Evolutionary conservation across 176 grass and related monocot genomes (phyloP), one percentile per base, ranked within the genome.

Genomic region (Carex pumila): DNA sequence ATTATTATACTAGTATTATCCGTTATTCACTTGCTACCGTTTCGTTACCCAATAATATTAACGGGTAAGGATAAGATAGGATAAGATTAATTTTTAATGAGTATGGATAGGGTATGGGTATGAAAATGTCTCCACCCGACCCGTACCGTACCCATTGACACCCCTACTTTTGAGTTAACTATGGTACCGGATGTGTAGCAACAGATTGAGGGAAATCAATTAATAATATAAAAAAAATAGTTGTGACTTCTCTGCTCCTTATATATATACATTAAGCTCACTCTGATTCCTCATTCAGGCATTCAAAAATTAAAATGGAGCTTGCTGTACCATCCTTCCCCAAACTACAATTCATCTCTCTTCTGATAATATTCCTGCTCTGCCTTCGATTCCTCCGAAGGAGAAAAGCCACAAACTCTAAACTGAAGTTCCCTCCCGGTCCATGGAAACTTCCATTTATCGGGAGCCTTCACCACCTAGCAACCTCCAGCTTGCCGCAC

Each of bases 391-490:
- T 65, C 7, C 59, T 82, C 19, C 41, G 7, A 11, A 22, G 11
- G 41, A 82, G 43, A 11, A 65, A 50, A 82, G 13, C 22, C 13
- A 45, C 37, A 66, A 82, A 82, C 37, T 10, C 9, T 82, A 66
- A 31, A 6, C 67, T 5, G 7, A 75, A 85, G 25, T 36, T 85
- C 30, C 91, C 83, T 4, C 85, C 91, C 11, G 85, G 88, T 12
- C 91, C 91, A 17, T 80, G 85, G 79, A 85, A 66, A 36, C 79
- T 87, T 0, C 91, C 88, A 3, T 4, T 88, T 18, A 83, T 92
- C 29, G 88, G 88, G 14, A 87, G 82, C 79, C 79, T 92, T 30
- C 88, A 88, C 83, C 91, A 89, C 62, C 69, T 92, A 18, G 32
- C 25, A 15, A 62, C 63, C 19, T 7, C 65, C 47, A 61, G 79